These are phyloP conservation scores for Corchorus capsularis DNA, from an alignment of 345 rosid species.

Conservation along the genomic window DNA sequence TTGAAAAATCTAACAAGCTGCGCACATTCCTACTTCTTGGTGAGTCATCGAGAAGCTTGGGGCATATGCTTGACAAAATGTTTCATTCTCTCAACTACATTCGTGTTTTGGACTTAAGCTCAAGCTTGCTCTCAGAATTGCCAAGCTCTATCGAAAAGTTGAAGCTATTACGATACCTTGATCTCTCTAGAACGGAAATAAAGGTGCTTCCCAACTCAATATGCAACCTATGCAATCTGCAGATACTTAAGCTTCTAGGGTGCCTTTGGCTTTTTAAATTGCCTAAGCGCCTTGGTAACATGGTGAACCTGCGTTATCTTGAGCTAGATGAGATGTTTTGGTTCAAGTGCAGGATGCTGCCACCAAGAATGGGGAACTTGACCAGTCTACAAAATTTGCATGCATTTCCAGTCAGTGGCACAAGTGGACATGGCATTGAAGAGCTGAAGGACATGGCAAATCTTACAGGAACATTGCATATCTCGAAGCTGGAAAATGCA, in stretches of 20 bases:
- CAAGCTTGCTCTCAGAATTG: conserved; percentile 23
- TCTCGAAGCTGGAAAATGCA: conserved; percentile 29
- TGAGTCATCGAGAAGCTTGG: conserved; percentile 18
- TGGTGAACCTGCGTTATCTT: conserved; percentile 36
- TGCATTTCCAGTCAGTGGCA: conserved; percentile 19
- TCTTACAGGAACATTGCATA: conserved; percentile 27
- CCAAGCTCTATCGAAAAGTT: conserved; percentile 29
- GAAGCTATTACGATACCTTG: conserved; percentile 36
- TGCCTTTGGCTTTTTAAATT: conserved; percentile 33
- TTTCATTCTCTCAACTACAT: conserved; percentile 25
- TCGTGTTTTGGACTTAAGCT: conserved; percentile 37
- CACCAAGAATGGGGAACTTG: conserved; percentile 33
- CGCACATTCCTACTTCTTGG: conserved; percentile 31
- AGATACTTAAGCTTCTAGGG: conserved; percentile 32
- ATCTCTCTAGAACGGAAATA: conserved; percentile 39
- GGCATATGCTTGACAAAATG: conserved; percentile 17
- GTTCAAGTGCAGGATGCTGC: conserved; percentile 32
- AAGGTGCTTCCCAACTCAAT: conserved; percentile 35
- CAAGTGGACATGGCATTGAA: conserved; percentile 11
- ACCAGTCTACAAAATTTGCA: conserved; percentile 28
- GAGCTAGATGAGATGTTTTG: conserved; percentile 44
- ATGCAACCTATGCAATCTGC: conserved; percentile 36
- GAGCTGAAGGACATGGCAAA: conserved; percentile 6
- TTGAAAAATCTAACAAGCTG: conserved; percentile 23
- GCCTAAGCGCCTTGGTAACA: conserved; percentile 30